phyloP scores from a whole-genome alignment of 805 yeast genomes.

The Zygosaccharomyces rouxii region DNA sequence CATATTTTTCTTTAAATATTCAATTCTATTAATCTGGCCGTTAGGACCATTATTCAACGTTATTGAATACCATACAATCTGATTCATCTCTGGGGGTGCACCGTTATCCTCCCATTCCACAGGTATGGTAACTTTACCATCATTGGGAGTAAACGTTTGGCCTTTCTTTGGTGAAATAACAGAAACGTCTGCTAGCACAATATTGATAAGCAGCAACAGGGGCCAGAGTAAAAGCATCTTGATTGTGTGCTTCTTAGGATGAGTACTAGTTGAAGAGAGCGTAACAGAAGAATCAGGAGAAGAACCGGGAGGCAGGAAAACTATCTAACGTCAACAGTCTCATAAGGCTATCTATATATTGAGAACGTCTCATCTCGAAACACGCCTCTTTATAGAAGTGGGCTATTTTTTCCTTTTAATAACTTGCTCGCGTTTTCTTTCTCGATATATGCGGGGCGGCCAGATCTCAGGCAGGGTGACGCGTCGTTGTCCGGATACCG shows the following conservation, averaged over 20 bases:
- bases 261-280: slow-evolving; percentile 15
- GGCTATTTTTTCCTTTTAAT: neutral
- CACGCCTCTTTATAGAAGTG: neutral
- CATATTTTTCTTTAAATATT: slow-evolving; percentile 30
- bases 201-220: slow-evolving; percentile 14
- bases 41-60: slow-evolving; percentile 67
- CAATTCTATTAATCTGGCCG: slow-evolving; percentile 41
- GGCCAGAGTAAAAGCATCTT: slow-evolving; percentile 26
- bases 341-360: neutral
- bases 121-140: slow-evolving; percentile 29
- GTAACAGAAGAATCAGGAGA: neutral
- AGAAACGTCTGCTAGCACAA: slow-evolving; percentile 26
- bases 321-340: neutral
- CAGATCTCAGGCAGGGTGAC: neutral
- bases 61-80: slow-evolving; percentile 46
- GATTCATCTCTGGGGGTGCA: slow-evolving; percentile 41
- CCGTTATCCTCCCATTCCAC: slow-evolving; percentile 58
- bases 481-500: neutral
- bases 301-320: neutral
- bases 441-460: neutral
- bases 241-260: slow-evolving; percentile 37
- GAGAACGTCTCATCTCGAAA: neutral
- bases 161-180: slow-evolving; percentile 26
- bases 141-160: slow-evolving; percentile 20
- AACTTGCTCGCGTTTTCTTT: neutral